Base-by-base conservation (phyloP, 306 rosid species). In the Aeschynomene evenia region DNA sequence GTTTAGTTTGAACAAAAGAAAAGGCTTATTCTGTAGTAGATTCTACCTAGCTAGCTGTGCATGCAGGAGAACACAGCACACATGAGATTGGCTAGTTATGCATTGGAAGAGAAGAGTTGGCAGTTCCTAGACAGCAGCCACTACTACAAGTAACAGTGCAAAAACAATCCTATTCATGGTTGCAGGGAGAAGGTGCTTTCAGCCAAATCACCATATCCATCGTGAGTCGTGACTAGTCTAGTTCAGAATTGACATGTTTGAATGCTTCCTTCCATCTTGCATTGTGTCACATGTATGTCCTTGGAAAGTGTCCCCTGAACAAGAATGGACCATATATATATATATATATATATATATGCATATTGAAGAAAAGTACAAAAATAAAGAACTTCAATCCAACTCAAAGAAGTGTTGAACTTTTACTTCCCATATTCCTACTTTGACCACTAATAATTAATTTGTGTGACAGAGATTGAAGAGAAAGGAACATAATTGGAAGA, bases 211-310 rank as follows among this genome's bases (percentile, higher is more conserved):
- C 57, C 49, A 48, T 46, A 4, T 50, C 20, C 16, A 36, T 39
- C 36, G 50, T 59, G 36, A 50, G 21, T 39, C 29, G 56, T 59
- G 64, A 50, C 43, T 45, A 45, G 51, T 24, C 43, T 15, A 59
- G 16, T 66, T 16, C 46, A 57, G 24, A 71, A 58, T 7, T 58
- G 36, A 36, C 22, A 37, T 39, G 48, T 68, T 76, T 75, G 70
- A 76, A 76, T 49, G n/a, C n/a, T n/a, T 49, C 42, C 20, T 49
- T 49, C 28, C n/a, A 40, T 24, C 79, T 46, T 45, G n/a, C n/a
- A n/a, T n/a, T n/a, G 34, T 56, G 56, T 67, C 73, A 74, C 73
- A 40, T 74, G 79, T 56, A 40, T 74, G 79, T 56, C 67, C 22
- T 43, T 54, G 37, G 57, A 19, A 73, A 52, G 46, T 21, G 29